phyloP scores from a whole-genome alignment of 768 basidiomycete species.

The Hydnum rufescens region DNA sequence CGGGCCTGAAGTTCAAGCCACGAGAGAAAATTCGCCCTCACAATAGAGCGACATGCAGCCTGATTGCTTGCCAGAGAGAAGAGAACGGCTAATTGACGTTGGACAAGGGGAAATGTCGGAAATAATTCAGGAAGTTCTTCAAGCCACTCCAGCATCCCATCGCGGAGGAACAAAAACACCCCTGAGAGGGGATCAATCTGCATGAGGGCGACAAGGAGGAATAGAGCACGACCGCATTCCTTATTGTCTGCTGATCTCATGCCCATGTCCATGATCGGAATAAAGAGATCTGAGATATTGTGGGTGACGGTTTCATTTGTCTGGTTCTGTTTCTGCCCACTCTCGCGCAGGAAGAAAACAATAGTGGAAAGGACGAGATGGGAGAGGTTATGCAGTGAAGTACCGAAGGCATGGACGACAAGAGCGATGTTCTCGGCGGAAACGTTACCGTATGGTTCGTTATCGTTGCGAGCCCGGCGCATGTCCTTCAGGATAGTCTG shows the following conservation, averaged over 20 bases:
- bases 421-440: too few species aligned
- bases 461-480: too few species aligned
- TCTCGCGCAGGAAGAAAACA: background rate
- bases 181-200: constrained; percentile 63
- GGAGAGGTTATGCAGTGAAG: background rate
- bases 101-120: constrained; percentile 28
- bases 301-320: constrained; percentile 22
- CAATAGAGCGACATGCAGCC: constrained; percentile 42
- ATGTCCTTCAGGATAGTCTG: too few species aligned
- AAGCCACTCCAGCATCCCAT: constrained; percentile 42
- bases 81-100: constrained; percentile 47
- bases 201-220: constrained; percentile 60
- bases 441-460: too few species aligned
- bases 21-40: constrained; percentile 33
- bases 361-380: background rate
- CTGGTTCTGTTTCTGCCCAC: background rate
- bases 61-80: constrained; percentile 59
- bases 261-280: constrained; percentile 27
- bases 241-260: constrained; percentile 33
- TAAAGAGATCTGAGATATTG: constrained; percentile 30
- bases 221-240: constrained; percentile 32
- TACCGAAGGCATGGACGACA: background rate
- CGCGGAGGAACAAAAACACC: constrained; percentile 38
- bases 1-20: constrained; percentile 51
- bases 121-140: constrained; percentile 53